Conservation (phyloP, 148 eudicot genomes). For the Amaranthus hypochondriacus region DNA sequence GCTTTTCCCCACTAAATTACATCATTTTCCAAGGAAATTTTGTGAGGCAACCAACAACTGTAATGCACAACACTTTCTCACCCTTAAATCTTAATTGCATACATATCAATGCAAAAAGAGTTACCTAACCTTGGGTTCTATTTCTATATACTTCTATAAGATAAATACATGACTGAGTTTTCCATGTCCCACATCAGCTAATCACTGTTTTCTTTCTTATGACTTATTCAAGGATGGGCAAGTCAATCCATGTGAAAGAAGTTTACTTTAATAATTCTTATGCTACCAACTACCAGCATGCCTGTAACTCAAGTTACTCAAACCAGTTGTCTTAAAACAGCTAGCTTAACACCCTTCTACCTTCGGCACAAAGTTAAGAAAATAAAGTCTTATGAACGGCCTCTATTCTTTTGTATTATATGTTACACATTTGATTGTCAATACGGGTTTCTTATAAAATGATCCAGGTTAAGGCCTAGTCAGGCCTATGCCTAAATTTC, state of each 20-base stretch:
- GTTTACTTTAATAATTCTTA: not conserved
- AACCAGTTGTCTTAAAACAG: not conserved
- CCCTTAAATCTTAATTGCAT: not conserved
- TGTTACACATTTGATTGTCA: no score
- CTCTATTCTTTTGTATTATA: no score
- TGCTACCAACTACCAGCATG: slow-evolving; percentile 1
- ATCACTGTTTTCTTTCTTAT: not conserved
- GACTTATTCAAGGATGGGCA: not conserved
- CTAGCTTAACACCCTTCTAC: not conserved
- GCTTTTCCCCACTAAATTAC: slow-evolving; percentile 8
- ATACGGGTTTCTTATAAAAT: no score
- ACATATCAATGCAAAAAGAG: not conserved
- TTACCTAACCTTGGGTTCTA: not conserved
- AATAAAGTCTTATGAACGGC: no score
- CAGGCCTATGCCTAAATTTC: no score
- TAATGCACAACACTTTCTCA: not conserved
- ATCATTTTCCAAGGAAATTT: slow-evolving; percentile 5
- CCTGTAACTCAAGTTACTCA: not conserved
- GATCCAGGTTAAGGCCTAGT: no score
- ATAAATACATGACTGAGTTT: not conserved
- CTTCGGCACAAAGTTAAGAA: not conserved
- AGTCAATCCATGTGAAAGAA: slow-evolving; percentile 5
- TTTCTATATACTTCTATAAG: not conserved
- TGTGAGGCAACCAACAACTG: slow-evolving; percentile 10
- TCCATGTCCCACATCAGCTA: not conserved